A percentile compares a stretch with the other conserved stretches of the same genome.
Conservation (phyloP, 2,329 filamentous ascomycete genomes). For the Aspergillus neoniger region DNA sequence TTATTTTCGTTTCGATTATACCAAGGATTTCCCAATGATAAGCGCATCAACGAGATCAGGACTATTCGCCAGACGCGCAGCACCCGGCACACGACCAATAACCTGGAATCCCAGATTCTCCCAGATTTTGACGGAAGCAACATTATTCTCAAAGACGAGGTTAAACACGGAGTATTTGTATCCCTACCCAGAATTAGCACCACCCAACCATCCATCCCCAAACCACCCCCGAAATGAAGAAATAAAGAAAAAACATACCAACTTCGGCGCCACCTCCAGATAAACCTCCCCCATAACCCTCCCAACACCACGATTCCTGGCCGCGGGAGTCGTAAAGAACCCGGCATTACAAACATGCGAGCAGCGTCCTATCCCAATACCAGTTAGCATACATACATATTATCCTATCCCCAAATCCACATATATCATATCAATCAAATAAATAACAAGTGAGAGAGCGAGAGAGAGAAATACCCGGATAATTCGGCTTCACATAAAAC, state of each 20-base stretch:
- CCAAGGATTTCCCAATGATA: slow-evolving; percentile 40
- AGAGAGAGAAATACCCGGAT: slow-evolving; percentile 35
- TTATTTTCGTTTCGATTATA: background rate
- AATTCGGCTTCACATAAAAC: slow-evolving; percentile 47
- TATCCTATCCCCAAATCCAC: background rate
- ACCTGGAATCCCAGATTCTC: slow-evolving; percentile 40
- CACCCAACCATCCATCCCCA: background rate
- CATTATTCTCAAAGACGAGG: slow-evolving; percentile 44
- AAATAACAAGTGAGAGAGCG: background rate
- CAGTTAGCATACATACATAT: background rate
- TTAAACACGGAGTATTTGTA: slow-evolving; percentile 47
- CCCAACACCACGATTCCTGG: slow-evolving; percentile 38
- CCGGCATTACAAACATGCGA: slow-evolving; percentile 44
- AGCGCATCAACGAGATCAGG: slow-evolving; percentile 42
- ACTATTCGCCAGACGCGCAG: slow-evolving; percentile 39
- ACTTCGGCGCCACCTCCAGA: slow-evolving; percentile 38
- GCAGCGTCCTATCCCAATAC: slow-evolving; percentile 33
- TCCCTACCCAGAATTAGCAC: slow-evolving; percentile 28
- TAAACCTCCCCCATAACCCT: slow-evolving; percentile 41
- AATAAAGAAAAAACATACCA: slow-evolving; percentile 29
- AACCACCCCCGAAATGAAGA: background rate
- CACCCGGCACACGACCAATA: slow-evolving; percentile 41
- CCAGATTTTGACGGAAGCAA: slow-evolving; percentile 43
- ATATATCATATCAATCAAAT: background rate
- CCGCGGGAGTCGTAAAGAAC: slow-evolving; percentile 37